These are phyloP conservation scores for Pleodorina starrii DNA, from an alignment of 139 green algal genomes.

Conservation along the genomic window DNA sequence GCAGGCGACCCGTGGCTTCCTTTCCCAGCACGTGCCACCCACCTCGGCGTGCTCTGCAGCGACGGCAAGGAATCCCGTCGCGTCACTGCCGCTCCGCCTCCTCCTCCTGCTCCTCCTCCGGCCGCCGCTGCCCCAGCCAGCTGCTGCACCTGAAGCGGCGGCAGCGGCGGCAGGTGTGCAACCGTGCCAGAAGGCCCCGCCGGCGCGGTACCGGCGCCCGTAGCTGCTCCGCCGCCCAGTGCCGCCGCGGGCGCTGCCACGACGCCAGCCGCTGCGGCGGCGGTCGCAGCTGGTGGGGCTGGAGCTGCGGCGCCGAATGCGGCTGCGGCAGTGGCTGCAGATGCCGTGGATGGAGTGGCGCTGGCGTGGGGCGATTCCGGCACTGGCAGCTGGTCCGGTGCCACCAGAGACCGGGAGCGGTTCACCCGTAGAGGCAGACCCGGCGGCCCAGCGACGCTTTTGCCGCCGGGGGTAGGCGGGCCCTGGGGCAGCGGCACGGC, in stretches of 20 bases:
- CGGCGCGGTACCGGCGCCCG: background rate
- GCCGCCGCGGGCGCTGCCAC: background rate
- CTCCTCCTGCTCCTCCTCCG: background rate
- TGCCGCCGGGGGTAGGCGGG: slow-evolving; percentile 16
- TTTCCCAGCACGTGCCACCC: no score
- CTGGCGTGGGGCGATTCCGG: background rate
- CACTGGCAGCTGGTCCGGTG: background rate
- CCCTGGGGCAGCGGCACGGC: background rate
- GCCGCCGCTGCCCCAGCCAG: no score
- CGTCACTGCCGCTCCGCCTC: no score
- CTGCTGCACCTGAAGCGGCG: background rate
- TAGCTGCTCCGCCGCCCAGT: background rate
- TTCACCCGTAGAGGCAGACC: background rate
- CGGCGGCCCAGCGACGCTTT: background rate
- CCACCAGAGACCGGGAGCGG: background rate
- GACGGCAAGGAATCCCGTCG: no score
- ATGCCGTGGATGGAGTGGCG: background rate
- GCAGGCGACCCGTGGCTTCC: no score
- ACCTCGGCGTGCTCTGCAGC: no score
- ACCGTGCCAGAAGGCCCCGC: no score
- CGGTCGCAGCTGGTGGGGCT: background rate
- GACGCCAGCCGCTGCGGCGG: no score
- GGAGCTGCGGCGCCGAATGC: background rate
- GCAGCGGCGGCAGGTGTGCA: background rate
- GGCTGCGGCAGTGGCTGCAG: background rate